Base-by-base conservation (phyloP, 139 green algal species). In the Picochlorum sp. region DNA sequence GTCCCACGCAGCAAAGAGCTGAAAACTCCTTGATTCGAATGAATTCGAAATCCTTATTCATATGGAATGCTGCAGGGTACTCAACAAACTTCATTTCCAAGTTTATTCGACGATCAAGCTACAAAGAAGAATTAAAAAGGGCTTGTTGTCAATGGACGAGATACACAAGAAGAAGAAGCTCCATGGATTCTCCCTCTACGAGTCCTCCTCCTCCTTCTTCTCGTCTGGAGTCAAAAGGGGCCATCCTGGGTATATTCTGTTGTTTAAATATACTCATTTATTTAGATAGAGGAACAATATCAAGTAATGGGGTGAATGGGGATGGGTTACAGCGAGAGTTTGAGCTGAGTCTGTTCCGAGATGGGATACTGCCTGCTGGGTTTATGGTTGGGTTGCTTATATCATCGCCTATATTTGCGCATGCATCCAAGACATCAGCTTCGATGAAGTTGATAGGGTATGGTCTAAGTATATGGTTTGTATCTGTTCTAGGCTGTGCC, bases 301-400 rank as follows among this genome's bases (percentile, higher is more conserved):
- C 85, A 4, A 90, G 78, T 72, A 98, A 97, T 62, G 88, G 90
- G 11, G 88, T 98, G 2, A 96, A 96, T 54, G 90, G 88, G 0
- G 72, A 71, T 0, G 60, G 61, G 11, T 21, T 54, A 13, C 69
- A 92, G 80, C 85, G 84, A 11, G 84, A 91, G 2, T 95, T 98
- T 65, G 60, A 72, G 3, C 75, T 98, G 3, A 78, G 66, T 30
- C 83, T 95, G 64, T 86, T 88, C n/a, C 69, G 18, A 71, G 90
- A 97, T 73, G 92, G 92, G 1, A 64, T 96, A 44, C 77, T 97
- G 28, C 82, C 88, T 0, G 82, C 87, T 5, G 83, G 87, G 15
- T 98, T 97, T 76, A 90, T 98, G 83, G 80, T 97, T 2, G 92
- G 92, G 3, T 80, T 98, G 30, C 82, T 98, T n/a, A 56, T 92